A percentile compares a stretch with the other conserved stretches of the same genome.
Conservation (phyloP, 371 early-diverging fungal genomes). For the Funneliformis caledonium region DNA sequence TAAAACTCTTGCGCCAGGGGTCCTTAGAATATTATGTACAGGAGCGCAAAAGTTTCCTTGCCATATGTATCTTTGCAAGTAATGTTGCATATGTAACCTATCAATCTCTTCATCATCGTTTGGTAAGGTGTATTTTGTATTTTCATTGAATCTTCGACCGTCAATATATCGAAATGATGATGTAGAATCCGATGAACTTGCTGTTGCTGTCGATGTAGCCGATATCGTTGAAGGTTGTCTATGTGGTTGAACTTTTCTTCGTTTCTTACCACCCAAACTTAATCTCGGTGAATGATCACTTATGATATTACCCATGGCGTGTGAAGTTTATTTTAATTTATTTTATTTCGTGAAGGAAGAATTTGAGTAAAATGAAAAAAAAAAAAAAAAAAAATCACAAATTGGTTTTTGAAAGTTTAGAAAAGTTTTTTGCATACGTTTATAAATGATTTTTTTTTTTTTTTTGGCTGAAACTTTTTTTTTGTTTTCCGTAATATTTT, state of each 20-base stretch:
- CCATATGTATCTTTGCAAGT: slow-evolving; percentile 13
- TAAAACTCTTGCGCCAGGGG: slow-evolving; percentile 7
- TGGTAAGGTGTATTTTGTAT: slow-evolving; percentile 14
- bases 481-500: too few species aligned
- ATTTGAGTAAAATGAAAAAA: too few species aligned
- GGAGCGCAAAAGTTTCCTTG: slow-evolving; percentile 29
- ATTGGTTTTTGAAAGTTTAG: too few species aligned
- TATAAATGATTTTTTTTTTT: too few species aligned
- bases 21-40: not conserved
- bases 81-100: slow-evolving; percentile 36
- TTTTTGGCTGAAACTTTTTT: too few species aligned
- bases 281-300: not conserved
- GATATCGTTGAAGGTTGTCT: not conserved
- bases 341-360: too few species aligned
- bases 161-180: not conserved
- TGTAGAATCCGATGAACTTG: not conserved
- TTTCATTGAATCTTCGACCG: not conserved
- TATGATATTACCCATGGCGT: too few species aligned
- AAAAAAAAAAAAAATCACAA: too few species aligned
- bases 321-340: too few species aligned
- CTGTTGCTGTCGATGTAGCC: not conserved
- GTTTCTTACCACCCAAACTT: not conserved
- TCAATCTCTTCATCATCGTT: slow-evolving; percentile 37
- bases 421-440: too few species aligned
- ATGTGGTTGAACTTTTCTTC: not conserved